A percentile compares a stretch with the other conserved stretches of the same genome.
phyloP scores from a whole-genome alignment of 306 rosid genomes.

The Dalbergia cultrata region DNA sequence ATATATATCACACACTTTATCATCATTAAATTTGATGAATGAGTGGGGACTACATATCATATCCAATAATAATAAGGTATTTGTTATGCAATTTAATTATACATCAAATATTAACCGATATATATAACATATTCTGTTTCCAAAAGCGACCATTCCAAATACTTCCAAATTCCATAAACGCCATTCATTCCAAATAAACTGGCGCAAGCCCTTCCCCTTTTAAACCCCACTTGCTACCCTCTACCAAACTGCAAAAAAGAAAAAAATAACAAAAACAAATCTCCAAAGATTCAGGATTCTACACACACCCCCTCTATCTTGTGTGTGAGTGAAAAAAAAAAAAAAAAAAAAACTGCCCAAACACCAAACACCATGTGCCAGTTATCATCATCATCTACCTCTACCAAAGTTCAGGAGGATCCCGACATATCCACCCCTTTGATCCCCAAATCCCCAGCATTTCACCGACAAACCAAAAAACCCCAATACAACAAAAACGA shows the following conservation, averaged over 20 bases:
- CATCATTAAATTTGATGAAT: too few relatives aligned
- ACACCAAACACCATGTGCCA: conserved; percentile 22
- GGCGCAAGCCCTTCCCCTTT: neutral
- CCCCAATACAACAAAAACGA: neutral
- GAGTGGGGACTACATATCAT: too few relatives aligned
- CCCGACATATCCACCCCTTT: conserved; percentile 28
- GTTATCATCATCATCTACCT: conserved; percentile 36
- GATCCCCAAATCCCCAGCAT: conserved; percentile 35
- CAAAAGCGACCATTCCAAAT: neutral
- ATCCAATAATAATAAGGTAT: too few relatives aligned
- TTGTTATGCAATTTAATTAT: too few relatives aligned
- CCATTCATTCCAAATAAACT: neutral
- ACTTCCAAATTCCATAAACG: neutral
- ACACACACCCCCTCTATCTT: neutral
- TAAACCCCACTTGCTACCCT: conserved; percentile 1
- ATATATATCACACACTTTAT: too few relatives aligned
- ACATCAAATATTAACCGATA: too few relatives aligned
- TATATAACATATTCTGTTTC: neutral
- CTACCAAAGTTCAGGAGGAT: neutral
- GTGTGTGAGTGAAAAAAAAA: neutral
- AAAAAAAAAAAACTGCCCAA: neutral
- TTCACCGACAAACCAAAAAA: neutral
- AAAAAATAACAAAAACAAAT: too few relatives aligned
- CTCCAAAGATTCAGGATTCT: neutral
- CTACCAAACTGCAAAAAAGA: conserved; percentile 32